Evolutionary conservation across 2,329 filamentous ascomycete species (phyloP).

Genomic region (Graphilbum sp.): DNA sequence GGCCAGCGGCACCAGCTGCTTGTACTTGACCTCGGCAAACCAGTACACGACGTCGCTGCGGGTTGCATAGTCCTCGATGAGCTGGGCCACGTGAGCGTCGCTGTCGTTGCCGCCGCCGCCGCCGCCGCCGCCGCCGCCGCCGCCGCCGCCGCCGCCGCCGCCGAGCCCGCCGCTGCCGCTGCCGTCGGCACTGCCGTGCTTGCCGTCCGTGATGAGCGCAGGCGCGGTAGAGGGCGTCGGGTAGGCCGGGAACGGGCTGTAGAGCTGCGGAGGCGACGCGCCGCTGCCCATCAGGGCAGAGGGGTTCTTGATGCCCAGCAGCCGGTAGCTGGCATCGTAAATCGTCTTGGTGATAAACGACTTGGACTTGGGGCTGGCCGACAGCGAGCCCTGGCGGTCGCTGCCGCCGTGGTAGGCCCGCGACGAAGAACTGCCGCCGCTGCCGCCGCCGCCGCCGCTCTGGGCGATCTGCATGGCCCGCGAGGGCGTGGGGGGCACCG

Average conservation of each 20-base stretch:
- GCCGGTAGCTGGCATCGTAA: constrained; percentile 69
- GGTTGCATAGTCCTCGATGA: constrained; percentile 82
- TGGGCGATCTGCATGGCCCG: constrained; percentile 59
- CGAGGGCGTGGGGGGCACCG: constrained; percentile 48
- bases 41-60: constrained; percentile 92
- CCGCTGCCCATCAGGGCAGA: constrained; percentile 45
- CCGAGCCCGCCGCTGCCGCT: constrained; percentile 20
- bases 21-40: constrained; percentile 96
- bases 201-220: constrained; percentile 9
- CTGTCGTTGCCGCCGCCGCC: constrained; percentile 42
- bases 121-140: constrained; percentile 20
- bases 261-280: constrained; percentile 56
- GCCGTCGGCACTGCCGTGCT: neutral
- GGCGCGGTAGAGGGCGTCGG: constrained; percentile 37
- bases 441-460: constrained; percentile 32
- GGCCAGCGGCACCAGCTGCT: constrained; percentile 79
- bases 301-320: constrained; percentile 56
- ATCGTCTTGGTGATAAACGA: constrained; percentile 91
- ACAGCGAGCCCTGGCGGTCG: constrained; percentile 62
- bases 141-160: constrained; percentile 7
- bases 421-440: too few species aligned
- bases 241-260: constrained; percentile 73
- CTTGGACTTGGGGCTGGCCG: constrained; percentile 54
- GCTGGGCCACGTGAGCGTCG: constrained; percentile 59
- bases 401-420: constrained; percentile 41